A percentile compares a stretch with the other conserved stretches of the same genome.
These are phyloP conservation scores for Paecilomyces fulvus DNA, from an alignment of 2,329 filamentous ascomycete species.

Conservation along the genomic window DNA sequence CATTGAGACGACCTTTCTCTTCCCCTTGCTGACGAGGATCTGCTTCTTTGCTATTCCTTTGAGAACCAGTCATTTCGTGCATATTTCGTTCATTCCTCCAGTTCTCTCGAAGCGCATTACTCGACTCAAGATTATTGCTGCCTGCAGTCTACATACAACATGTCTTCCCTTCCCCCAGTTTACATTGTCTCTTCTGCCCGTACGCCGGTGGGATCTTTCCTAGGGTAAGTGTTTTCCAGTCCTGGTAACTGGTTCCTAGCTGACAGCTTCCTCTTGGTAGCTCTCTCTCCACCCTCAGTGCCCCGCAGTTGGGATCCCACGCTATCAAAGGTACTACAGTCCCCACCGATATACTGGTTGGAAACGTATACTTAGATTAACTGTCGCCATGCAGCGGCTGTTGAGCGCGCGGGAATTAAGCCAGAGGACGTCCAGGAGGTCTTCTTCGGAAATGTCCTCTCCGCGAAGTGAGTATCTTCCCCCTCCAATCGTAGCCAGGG, in stretches of 20 bases:
- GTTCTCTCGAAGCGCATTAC: background rate
- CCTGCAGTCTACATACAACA: constrained; percentile 35
- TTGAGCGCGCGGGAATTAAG: constrained; percentile 80
- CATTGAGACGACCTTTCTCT: background rate
- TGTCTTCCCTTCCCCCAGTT: constrained; percentile 75
- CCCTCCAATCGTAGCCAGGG: constrained; percentile 1
- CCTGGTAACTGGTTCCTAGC: constrained; percentile 11
- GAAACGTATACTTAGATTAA: background rate
- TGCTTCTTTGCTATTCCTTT: background rate
- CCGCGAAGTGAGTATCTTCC: constrained; percentile 63
- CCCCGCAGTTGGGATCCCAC: constrained; percentile 76
- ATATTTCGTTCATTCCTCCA: background rate
- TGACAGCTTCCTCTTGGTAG: constrained; percentile 38
- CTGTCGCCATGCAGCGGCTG: constrained; percentile 47
- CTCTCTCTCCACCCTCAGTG: constrained; percentile 78
- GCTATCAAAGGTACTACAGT: constrained; percentile 73
- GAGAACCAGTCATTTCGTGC: background rate
- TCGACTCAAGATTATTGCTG: constrained; percentile 4
- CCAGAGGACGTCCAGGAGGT: constrained; percentile 88
- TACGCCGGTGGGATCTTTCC: constrained; percentile 89
- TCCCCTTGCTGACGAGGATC: background rate
- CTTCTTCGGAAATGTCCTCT: constrained; percentile 96
- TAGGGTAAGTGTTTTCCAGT: constrained; percentile 56
- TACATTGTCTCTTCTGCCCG: constrained; percentile 91
- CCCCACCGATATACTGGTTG: background rate